A percentile compares a stretch with the other conserved stretches of the same genome.
These are phyloP conservation scores for Fusarium agapanthi DNA, from an alignment of 2,329 filamentous ascomycete species.

Conservation along the genomic window DNA sequence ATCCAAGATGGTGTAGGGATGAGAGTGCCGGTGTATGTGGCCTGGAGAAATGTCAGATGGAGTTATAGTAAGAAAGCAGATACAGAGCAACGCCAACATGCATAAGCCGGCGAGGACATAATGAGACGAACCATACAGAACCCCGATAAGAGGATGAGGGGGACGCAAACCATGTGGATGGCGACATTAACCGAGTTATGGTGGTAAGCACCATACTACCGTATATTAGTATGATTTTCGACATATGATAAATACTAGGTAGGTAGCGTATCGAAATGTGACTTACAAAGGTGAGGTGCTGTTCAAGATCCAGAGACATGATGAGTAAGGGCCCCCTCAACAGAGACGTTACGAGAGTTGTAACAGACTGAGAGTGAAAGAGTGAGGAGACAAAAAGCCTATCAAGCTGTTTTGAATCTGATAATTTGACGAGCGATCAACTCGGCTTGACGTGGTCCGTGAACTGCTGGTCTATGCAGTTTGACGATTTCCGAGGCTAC, in stretches of 20 bases:
- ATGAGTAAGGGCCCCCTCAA: constrained; percentile 25
- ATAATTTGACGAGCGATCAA: constrained; percentile 8
- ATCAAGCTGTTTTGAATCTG: constrained; percentile 14
- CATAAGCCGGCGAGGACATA: not conserved
- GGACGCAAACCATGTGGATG: constrained; percentile 84
- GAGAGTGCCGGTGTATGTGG: constrained; percentile 69
- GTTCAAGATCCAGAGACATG: constrained; percentile 81
- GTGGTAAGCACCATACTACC: constrained; percentile 85
- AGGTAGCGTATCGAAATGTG: not conserved
- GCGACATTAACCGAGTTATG: constrained; percentile 78
- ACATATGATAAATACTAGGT: not conserved
- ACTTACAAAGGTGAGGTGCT: constrained; percentile 82
- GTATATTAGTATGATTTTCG: constrained; percentile 19
- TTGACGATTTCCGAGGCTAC: constrained; percentile 14
- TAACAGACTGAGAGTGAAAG: not conserved
- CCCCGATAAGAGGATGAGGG: constrained; percentile 74
- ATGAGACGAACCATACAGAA: constrained; percentile 73
- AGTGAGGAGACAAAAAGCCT: constrained; percentile 16
- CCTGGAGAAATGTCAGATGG: constrained; percentile 51
- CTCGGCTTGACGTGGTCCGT: constrained; percentile 14
- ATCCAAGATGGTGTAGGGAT: constrained; percentile 73
- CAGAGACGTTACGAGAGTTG: constrained; percentile 9
- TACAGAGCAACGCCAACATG: not conserved
- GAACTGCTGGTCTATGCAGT: constrained; percentile 11
- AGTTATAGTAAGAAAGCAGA: not conserved